These are phyloP conservation scores for Bryoerythrophyllum caledonicum DNA, from an alignment of 225 moss, liverwort and hornwort species.

Conservation along the genomic window DNA sequence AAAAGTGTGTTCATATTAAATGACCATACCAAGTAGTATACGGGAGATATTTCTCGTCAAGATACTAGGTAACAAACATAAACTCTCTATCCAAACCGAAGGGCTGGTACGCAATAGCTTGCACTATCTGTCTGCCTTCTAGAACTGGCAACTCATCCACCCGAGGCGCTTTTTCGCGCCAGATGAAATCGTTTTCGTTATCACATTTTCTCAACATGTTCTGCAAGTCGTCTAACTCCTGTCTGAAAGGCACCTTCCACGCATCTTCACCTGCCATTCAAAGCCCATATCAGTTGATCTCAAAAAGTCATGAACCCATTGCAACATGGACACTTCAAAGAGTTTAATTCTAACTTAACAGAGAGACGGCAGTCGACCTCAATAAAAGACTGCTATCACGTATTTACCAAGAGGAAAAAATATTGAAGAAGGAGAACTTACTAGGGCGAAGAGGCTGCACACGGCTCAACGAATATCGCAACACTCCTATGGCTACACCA, in stretches of 20 bases:
- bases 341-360: neutral
- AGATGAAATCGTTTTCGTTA: conserved; percentile 92
- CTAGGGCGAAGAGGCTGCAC: conserved; percentile 77
- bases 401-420: neutral
- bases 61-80: conserved; percentile 73
- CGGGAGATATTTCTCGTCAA: neutral
- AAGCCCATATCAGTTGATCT: conserved; percentile 18
- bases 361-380: neutral
- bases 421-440: conserved; percentile 38
- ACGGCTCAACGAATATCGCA: conserved; percentile 86
- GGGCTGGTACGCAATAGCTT: conserved; percentile 71
- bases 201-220: conserved; percentile 78
- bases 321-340: neutral
- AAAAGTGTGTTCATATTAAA: neutral
- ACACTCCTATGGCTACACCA: conserved; percentile 87
- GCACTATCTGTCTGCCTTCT: conserved; percentile 94
- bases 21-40: conserved; percentile 7
- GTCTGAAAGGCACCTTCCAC: conserved; percentile 84
- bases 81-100: conserved; percentile 96
- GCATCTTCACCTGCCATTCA: conserved; percentile 70
- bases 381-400: neutral
- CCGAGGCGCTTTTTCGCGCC: conserved; percentile 74
- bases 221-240: conserved; percentile 73
- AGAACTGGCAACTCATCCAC: conserved; percentile 89
- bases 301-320: neutral